A percentile compares a stretch with the other conserved stretches of the same genome.
Conservation (phyloP, 1,139 yeast species). For the Protomyces gravidus region DNA sequence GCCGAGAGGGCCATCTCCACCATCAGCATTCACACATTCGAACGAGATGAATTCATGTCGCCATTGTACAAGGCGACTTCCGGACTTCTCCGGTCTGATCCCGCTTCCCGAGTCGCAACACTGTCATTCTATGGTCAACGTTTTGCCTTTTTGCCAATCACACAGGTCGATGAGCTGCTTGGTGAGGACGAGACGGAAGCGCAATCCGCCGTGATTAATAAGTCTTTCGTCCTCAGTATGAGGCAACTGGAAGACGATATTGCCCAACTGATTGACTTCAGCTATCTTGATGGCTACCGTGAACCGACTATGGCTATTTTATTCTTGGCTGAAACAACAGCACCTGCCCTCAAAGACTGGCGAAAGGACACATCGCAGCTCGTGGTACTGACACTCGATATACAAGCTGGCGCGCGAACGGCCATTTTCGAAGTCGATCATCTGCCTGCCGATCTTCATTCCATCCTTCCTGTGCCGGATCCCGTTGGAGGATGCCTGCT, state of each 20-base stretch:
- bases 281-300: conserved; percentile 64
- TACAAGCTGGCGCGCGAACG: conserved; percentile 59
- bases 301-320: conserved; percentile 79
- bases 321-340: conserved; percentile 55
- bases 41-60: conserved; percentile 55
- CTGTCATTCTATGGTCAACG: conserved; percentile 61
- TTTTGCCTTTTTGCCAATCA: conserved; percentile 70
- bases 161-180: conserved; percentile 43
- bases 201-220: conserved; percentile 33
- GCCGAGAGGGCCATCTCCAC: conserved; percentile 55
- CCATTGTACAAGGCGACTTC: conserved; percentile 44
- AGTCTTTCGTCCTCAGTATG: conserved; percentile 58
- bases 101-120: conserved; percentile 58
- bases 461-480: conserved; percentile 57
- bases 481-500: conserved; percentile 71
- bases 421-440: conserved; percentile 59
- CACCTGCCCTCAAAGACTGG: conserved; percentile 66
- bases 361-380: conserved; percentile 53
- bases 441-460: conserved; percentile 71
- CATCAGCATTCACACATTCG: conserved; percentile 81
- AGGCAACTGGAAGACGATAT: conserved; percentile 55
- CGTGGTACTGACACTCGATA: conserved; percentile 62
- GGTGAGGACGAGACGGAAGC: conserved; percentile 25
- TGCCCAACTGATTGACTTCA: conserved; percentile 61
- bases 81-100: conserved; percentile 57